Evolutionary conservation across 306 rosid species (phyloP), one percentile per base, ranked within the genome.

Genomic region (Prunus mume): DNA sequence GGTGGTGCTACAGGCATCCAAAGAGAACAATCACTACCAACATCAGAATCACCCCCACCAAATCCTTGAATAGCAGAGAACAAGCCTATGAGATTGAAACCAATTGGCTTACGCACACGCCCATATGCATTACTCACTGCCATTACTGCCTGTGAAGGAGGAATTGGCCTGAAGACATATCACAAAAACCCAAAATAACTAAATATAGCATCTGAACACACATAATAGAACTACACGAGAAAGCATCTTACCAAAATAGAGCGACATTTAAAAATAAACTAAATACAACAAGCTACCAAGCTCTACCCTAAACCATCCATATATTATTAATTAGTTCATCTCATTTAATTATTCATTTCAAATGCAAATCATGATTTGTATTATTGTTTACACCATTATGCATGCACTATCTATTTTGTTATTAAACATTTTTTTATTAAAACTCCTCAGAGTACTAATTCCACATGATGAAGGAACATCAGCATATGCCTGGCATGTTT

Each of bases 101-200:
- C 86, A 83, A 88, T 82, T 20, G 99, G 92, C 81, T 89, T 91
- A 81, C 96, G 89, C 57, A 90, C 97, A 76, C 99, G 97, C 71
- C 99, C 97, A 78, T 92, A 92, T 67, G 85, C 80, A 72, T 95
- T 95, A 78, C 93, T 89, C 66, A 92, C 93, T 22, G 99, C 97
- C 97, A 92, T 88, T 72, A 92, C 99, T 28, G 96, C 96, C 79
- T 87, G 99, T 55, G 99, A 89, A 57, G 99, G 99, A 85, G 99
- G 96, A 76, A 88, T 74, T 81, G 96, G 85, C 89, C 99, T 95
- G 97, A 63, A 85, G 80, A 80, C 60, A 86, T 51, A 81, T 60
- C 22, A 60, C 49, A 76, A 57, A 30, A 66, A 73, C 65, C 41
- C 12, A 79, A 54, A 76, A n/a, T 24, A 55, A 52, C 12, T 43